Percentiles rank a stretch among this genome's conserved stretches.
Conservation (phyloP, 106 monocot genomes). For the Acorus calamus region DNA sequence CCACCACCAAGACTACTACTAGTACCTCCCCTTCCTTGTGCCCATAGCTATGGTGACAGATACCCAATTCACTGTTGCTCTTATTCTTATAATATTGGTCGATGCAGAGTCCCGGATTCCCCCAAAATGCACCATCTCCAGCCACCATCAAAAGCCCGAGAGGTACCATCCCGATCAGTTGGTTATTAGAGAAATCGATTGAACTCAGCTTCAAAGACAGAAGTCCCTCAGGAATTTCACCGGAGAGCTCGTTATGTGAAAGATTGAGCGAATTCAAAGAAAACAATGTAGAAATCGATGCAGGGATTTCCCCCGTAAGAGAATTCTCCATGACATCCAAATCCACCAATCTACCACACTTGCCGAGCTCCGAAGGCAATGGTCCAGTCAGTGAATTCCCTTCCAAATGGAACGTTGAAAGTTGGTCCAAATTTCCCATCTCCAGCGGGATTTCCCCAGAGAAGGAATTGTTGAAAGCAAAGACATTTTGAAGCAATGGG, state of each 20-base stretch:
- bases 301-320: slow-evolving; percentile 57
- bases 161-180: slow-evolving; percentile 56
- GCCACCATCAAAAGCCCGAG: slow-evolving; percentile 42
- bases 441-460: slow-evolving; percentile 46
- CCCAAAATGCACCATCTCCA: slow-evolving; percentile 39
- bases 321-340: slow-evolving; percentile 49
- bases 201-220: slow-evolving; percentile 54
- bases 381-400: slow-evolving; percentile 44
- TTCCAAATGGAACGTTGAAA: slow-evolving; percentile 57
- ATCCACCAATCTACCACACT: slow-evolving; percentile 45
- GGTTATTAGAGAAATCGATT: too few relatives aligned
- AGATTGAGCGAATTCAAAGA: slow-evolving; percentile 76
- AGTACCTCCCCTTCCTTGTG: slow-evolving; percentile 13
- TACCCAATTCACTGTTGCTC: slow-evolving; percentile 8
- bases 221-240: slow-evolving; percentile 44
- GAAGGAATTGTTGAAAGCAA: slow-evolving; percentile 51
- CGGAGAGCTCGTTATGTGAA: slow-evolving; percentile 45
- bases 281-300: slow-evolving; percentile 21
- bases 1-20: slow-evolving; percentile 4
- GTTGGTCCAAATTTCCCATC: slow-evolving; percentile 34
- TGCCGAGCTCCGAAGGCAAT: slow-evolving; percentile 42
- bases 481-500: slow-evolving; percentile 39
- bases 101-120: slow-evolving; percentile 46
- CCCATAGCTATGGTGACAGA: slow-evolving; percentile 13
- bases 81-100: slow-evolving; percentile 13